Evolutionary conservation across 2,329 filamentous ascomycete genomes (phyloP), one percentile per base, ranked within the genome.

Genomic region (Sclerotinia minor): DNA sequence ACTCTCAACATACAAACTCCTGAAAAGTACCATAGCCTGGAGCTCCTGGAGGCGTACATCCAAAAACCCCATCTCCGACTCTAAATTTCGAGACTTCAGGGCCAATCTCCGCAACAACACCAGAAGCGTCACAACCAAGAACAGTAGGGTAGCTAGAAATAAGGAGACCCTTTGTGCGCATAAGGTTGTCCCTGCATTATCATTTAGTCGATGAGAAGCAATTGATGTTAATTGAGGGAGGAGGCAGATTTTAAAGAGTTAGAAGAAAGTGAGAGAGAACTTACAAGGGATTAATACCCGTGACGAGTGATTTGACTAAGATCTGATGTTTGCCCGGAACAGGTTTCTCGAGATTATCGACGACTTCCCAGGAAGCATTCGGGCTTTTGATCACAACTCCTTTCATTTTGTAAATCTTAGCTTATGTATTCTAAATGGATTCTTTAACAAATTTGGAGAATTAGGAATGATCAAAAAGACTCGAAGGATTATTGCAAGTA

Each of bases 241-340:
- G 3, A n/a, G 15, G 4, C 4, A 29, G 15, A 35, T 4, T 13
- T 45, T 9, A 5, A 9, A 17, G 24, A 17, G 24, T 17, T 19
- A 19, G 3, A 32, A 29, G 41, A 24, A 60, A 24, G 21, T 21
- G 9, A 11, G 13, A 47, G 55, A 45, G 32, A 2, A 74, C 78
- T 45, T 77, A 80, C 79, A 80, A 74, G 0, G 77, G 77, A 65
- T 80, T 80, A 49, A 80, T 74, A 1, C 73, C 77, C 0, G 79
- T 74, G 21, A 73, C 75, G 9, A 80, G 73, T 8, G 75, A 78
- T 68, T 78, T 79, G 5, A 80, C 78, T 2, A 80, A 71, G 3
- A 76, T 74, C 58, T 80, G 78, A 11, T 74, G 74, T 7, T 72
- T 71, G 7, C 73, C 75, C n/a, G 78, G 78, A 0, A 47, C 73